Evolutionary conservation across 2,329 filamentous ascomycete genomes (phyloP).

Genomic region (Periglandula ipomoeae): DNA sequence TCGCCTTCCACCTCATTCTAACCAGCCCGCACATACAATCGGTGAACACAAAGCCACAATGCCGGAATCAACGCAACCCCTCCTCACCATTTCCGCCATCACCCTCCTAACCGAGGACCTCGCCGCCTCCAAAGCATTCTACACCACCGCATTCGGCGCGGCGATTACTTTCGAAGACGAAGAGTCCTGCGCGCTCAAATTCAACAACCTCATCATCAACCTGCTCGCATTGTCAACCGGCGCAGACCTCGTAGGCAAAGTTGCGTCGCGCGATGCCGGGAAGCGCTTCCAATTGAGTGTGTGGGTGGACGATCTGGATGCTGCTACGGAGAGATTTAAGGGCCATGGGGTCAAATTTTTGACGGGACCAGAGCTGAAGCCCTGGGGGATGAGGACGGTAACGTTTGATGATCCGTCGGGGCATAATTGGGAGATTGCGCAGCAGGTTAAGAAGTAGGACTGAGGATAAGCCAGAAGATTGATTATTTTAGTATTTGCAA

Average conservation of each 20-base stretch:
- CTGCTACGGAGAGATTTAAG: slow-evolving; percentile 6
- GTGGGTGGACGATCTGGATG: slow-evolving; percentile 11
- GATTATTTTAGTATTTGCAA: too few species aligned
- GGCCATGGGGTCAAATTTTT: slow-evolving; percentile 8
- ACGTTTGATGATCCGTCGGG: slow-evolving; percentile 11
- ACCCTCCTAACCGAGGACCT: slow-evolving; percentile 6
- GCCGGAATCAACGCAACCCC: neutral
- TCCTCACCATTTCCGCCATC: slow-evolving; percentile 8
- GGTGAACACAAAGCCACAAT: neutral
- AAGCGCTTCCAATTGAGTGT: slow-evolving; percentile 8
- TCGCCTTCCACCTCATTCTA: too few species aligned
- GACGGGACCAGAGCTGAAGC: slow-evolving; percentile 8
- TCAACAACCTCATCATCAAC: slow-evolving; percentile 10
- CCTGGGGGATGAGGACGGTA: slow-evolving; percentile 8
- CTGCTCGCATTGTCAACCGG: slow-evolving; percentile 3
- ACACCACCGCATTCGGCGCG: slow-evolving; percentile 9
- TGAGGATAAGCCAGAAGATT: too few species aligned
- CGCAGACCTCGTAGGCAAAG: slow-evolving; percentile 1
- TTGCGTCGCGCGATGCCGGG: neutral
- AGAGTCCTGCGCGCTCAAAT: slow-evolving; percentile 10
- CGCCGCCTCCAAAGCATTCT: slow-evolving; percentile 6
- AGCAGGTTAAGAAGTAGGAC: neutral
- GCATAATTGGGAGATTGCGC: slow-evolving; percentile 6
- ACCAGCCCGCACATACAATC: too few species aligned
- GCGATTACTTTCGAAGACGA: slow-evolving; percentile 8